Evolutionary conservation across 306 rosid species (phyloP).

Genomic region (Malus orientalis): DNA sequence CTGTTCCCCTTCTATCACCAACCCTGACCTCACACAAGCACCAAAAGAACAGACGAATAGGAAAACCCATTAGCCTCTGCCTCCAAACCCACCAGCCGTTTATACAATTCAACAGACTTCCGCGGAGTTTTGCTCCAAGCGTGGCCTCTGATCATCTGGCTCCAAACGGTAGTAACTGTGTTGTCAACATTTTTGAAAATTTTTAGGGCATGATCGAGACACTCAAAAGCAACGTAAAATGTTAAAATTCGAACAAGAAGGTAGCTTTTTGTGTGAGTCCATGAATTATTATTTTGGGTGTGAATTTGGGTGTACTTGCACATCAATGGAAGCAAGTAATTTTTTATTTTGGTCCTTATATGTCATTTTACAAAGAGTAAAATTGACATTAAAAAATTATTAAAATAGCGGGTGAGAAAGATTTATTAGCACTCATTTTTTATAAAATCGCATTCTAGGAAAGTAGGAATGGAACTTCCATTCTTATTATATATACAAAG

Average conservation of each 20-base stretch:
- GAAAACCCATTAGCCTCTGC: constrained; percentile 51
- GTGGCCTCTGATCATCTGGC: constrained; percentile 45
- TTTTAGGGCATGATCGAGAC: constrained; percentile 24
- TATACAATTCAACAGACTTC: constrained; percentile 36
- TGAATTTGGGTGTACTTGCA: too few relatives aligned
- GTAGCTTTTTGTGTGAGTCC: too few relatives aligned
- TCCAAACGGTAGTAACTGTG: constrained; percentile 53
- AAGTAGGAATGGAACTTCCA: too few relatives aligned
- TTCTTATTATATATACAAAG: too few relatives aligned
- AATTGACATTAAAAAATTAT: too few relatives aligned
- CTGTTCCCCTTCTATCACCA: constrained; percentile 58
- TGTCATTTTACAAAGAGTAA: neutral
- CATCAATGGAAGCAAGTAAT: too few relatives aligned
- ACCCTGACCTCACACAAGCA: constrained; percentile 23
- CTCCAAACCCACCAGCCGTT: neutral
- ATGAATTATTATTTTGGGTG: too few relatives aligned
- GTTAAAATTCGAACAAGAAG: constrained; percentile 24
- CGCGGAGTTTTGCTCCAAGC: neutral
- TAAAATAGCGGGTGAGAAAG: too few relatives aligned
- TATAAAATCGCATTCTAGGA: too few relatives aligned
- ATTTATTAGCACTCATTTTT: too few relatives aligned
- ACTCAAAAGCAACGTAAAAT: constrained; percentile 34
- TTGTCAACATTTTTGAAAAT: constrained; percentile 22
- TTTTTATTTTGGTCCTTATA: too few relatives aligned
- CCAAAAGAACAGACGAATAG: constrained; percentile 50